These are phyloP conservation scores for Neckera pumila DNA, from an alignment of 225 moss, liverwort and hornwort species.

Conservation along the genomic window DNA sequence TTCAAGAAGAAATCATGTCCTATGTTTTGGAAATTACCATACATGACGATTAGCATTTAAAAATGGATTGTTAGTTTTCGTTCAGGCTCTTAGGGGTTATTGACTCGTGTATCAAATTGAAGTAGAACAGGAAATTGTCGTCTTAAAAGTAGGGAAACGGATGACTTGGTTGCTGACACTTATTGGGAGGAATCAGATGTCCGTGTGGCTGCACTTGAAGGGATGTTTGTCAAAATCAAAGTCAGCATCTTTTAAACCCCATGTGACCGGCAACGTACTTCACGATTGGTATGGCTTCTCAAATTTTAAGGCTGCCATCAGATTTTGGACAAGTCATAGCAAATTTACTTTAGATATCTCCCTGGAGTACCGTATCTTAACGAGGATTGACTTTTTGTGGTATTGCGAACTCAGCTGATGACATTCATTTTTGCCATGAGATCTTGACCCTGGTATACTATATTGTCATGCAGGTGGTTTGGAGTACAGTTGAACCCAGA, in stretches of 20 bases:
- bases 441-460: not conserved
- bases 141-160: not conserved
- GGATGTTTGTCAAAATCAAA: slow-evolving; percentile 56
- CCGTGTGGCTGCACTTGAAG: slow-evolving; percentile 36
- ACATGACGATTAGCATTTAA: not conserved
- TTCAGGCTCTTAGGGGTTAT: not conserved
- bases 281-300: slow-evolving; percentile 56
- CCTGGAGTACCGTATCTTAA: not conserved
- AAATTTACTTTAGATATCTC: not conserved
- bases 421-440: not conserved
- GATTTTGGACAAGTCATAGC: not conserved
- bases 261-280: slow-evolving; percentile 57
- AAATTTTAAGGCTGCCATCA: not conserved
- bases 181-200: slow-evolving; percentile 33
- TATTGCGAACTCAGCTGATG: not conserved
- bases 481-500: slow-evolving; percentile 95
- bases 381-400: not conserved
- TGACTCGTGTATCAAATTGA: not conserved
- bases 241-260: slow-evolving; percentile 67
- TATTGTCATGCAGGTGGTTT: slow-evolving; percentile 63
- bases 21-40: not conserved
- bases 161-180: not conserved
- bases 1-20: not conserved
- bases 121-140: not conserved
- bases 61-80: not conserved